Conservation (phyloP, 768 basidiomycete genomes). For the Xerocomellus intermedius region DNA sequence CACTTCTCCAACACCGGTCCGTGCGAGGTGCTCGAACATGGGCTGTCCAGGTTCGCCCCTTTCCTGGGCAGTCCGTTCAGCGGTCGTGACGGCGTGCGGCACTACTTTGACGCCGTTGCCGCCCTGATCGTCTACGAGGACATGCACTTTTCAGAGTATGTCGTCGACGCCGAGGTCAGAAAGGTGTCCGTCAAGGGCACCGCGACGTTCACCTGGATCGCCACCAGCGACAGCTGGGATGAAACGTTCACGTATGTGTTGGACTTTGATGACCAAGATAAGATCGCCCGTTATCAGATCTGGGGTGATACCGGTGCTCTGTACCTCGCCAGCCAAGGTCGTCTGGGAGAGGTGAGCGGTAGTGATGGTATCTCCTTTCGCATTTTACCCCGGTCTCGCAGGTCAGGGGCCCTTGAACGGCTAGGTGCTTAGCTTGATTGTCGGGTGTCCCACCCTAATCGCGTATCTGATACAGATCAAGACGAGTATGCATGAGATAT, state of each 20-base stretch:
- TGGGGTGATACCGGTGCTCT: constrained; percentile 70
- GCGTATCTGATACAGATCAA: constrained; percentile 16
- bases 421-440: background rate
- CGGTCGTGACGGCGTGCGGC: constrained; percentile 41
- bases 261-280: constrained; percentile 56
- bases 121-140: constrained; percentile 47
- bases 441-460: background rate
- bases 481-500: constrained; percentile 2
- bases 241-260: constrained; percentile 61
- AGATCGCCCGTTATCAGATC: constrained; percentile 59
- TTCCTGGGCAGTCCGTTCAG: constrained; percentile 54
- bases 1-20: constrained; percentile 49
- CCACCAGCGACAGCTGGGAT: constrained; percentile 54
- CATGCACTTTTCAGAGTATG: constrained; percentile 54
- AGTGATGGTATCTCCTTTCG: background rate
- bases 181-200: constrained; percentile 56
- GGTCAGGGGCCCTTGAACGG: background rate
- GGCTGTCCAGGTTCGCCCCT: constrained; percentile 52
- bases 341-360: constrained; percentile 27
- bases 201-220: constrained; percentile 56
- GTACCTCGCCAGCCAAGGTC: constrained; percentile 56
- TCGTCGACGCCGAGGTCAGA: constrained; percentile 48
- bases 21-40: constrained; percentile 53
- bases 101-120: constrained; percentile 51
- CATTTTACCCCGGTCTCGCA: background rate